Percentiles rank a stretch among this genome's conserved stretches.
These are phyloP conservation scores for Hymenoscyphus salicellus DNA, from an alignment of 2,329 filamentous ascomycete species.

Conservation along the genomic window DNA sequence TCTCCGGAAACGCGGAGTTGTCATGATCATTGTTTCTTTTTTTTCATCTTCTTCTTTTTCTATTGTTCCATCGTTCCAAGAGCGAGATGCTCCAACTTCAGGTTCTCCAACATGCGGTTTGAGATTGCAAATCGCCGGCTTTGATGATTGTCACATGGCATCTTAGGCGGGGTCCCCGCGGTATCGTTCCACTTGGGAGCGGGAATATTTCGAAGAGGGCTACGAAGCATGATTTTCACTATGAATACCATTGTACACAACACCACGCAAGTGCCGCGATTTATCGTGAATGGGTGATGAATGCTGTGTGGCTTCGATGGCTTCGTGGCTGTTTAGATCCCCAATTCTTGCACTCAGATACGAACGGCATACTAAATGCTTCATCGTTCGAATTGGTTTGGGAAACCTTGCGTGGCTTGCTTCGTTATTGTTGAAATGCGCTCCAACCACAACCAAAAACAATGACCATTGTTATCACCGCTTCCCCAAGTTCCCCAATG, in stretches of 20 bases:
- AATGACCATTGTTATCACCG: not conserved
- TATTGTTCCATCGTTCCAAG: not conserved
- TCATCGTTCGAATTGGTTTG: too few relatives aligned
- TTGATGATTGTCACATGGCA: not conserved
- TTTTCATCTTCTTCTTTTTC: conserved; percentile 4
- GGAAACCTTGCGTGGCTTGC: too few relatives aligned
- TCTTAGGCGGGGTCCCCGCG: not conserved
- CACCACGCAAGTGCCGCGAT: not conserved
- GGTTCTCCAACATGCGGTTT: not conserved
- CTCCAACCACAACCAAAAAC: too few relatives aligned
- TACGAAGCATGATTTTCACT: not conserved
- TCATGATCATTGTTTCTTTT: not conserved
- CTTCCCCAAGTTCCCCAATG: too few relatives aligned
- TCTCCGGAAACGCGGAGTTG: not conserved
- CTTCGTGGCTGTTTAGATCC: not conserved
- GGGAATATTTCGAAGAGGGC: too few relatives aligned
- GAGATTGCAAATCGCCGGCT: not conserved
- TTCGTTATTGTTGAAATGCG: too few relatives aligned
- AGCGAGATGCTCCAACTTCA: not conserved
- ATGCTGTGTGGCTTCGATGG: not conserved
- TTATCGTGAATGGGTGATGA: not conserved
- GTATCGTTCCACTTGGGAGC: too few relatives aligned
- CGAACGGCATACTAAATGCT: not conserved
- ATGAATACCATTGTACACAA: not conserved
- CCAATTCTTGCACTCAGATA: not conserved